These are phyloP conservation scores for Colletotrichum viniferum DNA, from an alignment of 2,329 filamentous ascomycete genomes.

Conservation along the genomic window DNA sequence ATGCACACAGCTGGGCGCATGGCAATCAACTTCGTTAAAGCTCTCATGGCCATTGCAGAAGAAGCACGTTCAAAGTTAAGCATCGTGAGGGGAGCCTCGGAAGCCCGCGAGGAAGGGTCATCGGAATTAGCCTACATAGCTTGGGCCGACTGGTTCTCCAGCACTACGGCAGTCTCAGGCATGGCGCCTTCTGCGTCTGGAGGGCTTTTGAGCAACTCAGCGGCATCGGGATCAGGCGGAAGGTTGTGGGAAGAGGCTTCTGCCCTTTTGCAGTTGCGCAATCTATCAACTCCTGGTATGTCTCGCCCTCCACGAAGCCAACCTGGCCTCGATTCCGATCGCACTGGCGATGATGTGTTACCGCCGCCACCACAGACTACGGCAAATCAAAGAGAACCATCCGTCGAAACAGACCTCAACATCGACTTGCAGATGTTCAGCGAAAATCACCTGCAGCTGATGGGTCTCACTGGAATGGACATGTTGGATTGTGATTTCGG, in stretches of 20 bases:
- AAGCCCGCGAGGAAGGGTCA: neutral
- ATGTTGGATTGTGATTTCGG: slow-evolving; percentile 23
- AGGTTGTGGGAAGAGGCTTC: neutral
- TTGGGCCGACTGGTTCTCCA: slow-evolving; percentile 26
- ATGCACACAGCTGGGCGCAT: slow-evolving; percentile 31
- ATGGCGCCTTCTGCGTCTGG: neutral
- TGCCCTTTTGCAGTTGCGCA: neutral
- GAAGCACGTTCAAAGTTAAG: slow-evolving; percentile 24
- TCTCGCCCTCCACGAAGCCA: neutral
- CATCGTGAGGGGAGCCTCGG: neutral
- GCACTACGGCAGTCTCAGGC: neutral
- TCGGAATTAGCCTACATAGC: slow-evolving; percentile 16
- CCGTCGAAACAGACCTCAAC: neutral
- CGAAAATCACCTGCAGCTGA: slow-evolving; percentile 26
- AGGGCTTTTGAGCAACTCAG: neutral
- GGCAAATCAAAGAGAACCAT: neutral
- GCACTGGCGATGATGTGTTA: neutral
- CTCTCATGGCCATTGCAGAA: slow-evolving; percentile 25
- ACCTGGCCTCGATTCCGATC: neutral
- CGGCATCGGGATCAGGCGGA: neutral
- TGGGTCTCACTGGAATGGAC: slow-evolving; percentile 27
- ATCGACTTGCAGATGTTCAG: neutral
- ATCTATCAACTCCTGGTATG: neutral
- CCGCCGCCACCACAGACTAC: neutral
- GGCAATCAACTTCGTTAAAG: slow-evolving; percentile 27